These are phyloP conservation scores for Penicillium freii DNA, from an alignment of 2,329 filamentous ascomycete genomes.

Conservation along the genomic window DNA sequence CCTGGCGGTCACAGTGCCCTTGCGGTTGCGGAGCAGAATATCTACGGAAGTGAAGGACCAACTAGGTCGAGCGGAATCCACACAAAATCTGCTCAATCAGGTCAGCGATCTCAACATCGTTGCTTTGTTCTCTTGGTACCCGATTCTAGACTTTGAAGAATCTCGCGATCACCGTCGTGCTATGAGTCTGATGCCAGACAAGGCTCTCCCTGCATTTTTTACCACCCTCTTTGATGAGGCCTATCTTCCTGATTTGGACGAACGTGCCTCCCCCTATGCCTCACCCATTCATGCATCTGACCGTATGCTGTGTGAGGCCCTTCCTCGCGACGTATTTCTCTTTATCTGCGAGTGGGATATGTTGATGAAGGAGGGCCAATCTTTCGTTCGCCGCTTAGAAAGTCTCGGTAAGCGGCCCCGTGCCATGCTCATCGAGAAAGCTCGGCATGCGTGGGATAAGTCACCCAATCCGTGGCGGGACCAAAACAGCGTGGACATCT, in stretches of 20 bases:
- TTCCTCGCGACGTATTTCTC: constrained; percentile 61
- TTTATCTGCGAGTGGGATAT: constrained; percentile 67
- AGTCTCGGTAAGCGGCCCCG: constrained; percentile 45
- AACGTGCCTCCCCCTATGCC: constrained; percentile 58
- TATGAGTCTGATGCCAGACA: constrained; percentile 53
- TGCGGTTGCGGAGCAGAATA: constrained; percentile 52
- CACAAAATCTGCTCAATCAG: constrained; percentile 37
- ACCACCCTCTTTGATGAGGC: constrained; percentile 51
- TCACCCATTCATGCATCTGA: constrained; percentile 57
- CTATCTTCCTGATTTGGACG: constrained; percentile 47
- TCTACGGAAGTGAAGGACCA: constrained; percentile 24
- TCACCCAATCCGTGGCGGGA: constrained; percentile 49
- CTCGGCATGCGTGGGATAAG: constrained; percentile 51
- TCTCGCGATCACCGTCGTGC: constrained; percentile 59
- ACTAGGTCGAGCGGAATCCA: constrained; percentile 33
- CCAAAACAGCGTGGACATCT: constrained; percentile 41
- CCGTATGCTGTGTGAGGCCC: constrained; percentile 50
- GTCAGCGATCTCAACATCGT: constrained; percentile 51
- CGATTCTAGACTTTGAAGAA: constrained; percentile 60
- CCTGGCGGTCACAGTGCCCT: constrained; percentile 60
- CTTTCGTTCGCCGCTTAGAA: constrained; percentile 44
- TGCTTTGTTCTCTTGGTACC: constrained; percentile 62
- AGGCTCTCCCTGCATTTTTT: constrained; percentile 49
- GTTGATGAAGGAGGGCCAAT: constrained; percentile 59
- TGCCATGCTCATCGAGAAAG: constrained; percentile 47